phyloP scores from a whole-genome alignment of 2,329 filamentous ascomycete species.

The Talaromyces sp. region DNA sequence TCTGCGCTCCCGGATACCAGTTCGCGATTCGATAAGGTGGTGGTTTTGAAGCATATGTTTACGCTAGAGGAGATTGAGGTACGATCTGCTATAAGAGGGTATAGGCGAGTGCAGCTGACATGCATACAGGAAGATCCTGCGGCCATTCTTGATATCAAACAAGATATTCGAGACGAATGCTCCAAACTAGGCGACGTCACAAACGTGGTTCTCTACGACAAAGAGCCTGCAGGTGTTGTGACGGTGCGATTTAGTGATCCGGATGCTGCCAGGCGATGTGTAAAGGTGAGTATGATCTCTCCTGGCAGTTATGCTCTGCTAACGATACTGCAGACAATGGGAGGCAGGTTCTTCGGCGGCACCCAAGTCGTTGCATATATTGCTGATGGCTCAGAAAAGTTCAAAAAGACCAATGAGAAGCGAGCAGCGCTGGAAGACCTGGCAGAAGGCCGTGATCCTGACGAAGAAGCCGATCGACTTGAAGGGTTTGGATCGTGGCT shows the following conservation, averaged over 20 bases:
- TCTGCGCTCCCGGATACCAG: constrained; percentile 57
- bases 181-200: constrained; percentile 82
- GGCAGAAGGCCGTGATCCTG: constrained; percentile 46
- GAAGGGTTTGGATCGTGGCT: constrained; percentile 53
- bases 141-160: constrained; percentile 84
- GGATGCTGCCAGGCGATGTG: constrained; percentile 70
- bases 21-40: constrained; percentile 70
- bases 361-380: constrained; percentile 69
- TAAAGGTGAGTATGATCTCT: constrained; percentile 46
- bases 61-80: constrained; percentile 75
- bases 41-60: constrained; percentile 92
- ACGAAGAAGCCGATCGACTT: constrained; percentile 46
- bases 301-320: neutral
- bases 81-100: neutral
- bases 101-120: constrained; percentile 23
- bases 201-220: constrained; percentile 86
- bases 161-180: constrained; percentile 90
- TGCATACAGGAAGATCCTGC: constrained; percentile 66
- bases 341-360: constrained; percentile 76
- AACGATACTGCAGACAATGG: constrained; percentile 57
- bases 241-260: constrained; percentile 76
- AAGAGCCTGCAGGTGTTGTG: constrained; percentile 79
- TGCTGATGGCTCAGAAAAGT: constrained; percentile 69
- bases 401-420: constrained; percentile 62
- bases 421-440: constrained; percentile 45